Evolutionary conservation across 2,329 filamentous ascomycete species (phyloP), one percentile per base, ranked within the genome.

Genomic region (Colletotrichum eremochloae): DNA sequence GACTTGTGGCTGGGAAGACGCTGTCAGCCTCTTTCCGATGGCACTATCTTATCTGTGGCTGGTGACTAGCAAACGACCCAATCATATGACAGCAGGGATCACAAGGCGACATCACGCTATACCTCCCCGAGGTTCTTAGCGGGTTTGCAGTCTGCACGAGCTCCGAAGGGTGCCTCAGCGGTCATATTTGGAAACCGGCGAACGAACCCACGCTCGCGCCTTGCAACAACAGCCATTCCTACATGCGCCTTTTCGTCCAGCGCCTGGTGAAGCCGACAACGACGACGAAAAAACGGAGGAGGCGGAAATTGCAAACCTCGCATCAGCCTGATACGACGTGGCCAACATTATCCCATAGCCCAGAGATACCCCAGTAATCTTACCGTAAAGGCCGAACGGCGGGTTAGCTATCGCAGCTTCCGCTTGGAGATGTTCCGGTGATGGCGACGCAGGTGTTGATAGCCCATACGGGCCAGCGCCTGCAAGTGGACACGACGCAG

Each of bases 361-460:
- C 29, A 44, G 14, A 38, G 31, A 38, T 55, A 24, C 46, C 60
- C 12, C 46, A 38, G 52, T 24, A 55, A 29, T 57, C 33, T 36
- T 33, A 24, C 24, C 56, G 60, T 36, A 31, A 48, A 62, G 61
- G 55, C 66, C 60, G 48, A 64, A 50, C 66, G 38, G 55, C 42
- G 60, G 67, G 66, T 48, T 57, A 61, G 71, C 71, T 73, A 57
- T 67, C 53, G 71, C 62, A 71, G 68, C 71, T 58, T 48, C 24
- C 44, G 56, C 50, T 57, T 38, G 81, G 84, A 84, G 79, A 87
- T 88, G 86, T 84, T 84, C 85, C 84, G 89, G 62, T 87, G 84
- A 97, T 97, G 94, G 93, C 94, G 86, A 90, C 96, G 82, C 91
- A 94, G 85, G 92, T 97, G 84, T 94, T 94, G 86, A 92, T 97